phyloP scores from a whole-genome alignment of 148 eudicot species.

The Nyssa sinensis region DNA sequence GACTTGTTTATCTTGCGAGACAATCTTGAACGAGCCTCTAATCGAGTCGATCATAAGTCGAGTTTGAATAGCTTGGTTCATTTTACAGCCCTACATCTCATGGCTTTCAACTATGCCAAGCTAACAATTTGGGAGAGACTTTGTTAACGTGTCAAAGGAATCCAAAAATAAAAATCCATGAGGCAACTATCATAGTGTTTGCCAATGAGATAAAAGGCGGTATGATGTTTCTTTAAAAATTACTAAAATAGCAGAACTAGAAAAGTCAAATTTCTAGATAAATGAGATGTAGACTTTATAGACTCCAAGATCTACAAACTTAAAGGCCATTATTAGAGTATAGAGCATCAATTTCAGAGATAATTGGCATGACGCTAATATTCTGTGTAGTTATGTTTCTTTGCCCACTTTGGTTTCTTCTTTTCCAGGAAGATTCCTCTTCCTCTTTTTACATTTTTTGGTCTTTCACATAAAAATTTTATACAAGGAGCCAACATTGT shows the following conservation, averaged over 20 bases:
- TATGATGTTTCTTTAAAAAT: too few relatives aligned
- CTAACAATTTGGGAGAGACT: too few relatives aligned
- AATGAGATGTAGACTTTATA: neutral
- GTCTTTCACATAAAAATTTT: neutral
- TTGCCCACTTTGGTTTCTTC: neutral
- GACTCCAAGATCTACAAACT: neutral
- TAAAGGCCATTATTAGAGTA: neutral
- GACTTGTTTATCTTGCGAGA: too few relatives aligned
- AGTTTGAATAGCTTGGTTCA: too few relatives aligned
- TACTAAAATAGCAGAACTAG: neutral
- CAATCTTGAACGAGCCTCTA: too few relatives aligned
- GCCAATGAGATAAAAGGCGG: too few relatives aligned
- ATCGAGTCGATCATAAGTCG: too few relatives aligned
- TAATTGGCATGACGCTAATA: neutral
- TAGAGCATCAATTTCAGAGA: neutral
- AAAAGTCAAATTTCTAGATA: neutral
- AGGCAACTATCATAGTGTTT: too few relatives aligned
- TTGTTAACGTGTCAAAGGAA: too few relatives aligned
- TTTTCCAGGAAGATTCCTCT: neutral
- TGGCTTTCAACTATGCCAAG: too few relatives aligned
- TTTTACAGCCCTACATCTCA: too few relatives aligned
- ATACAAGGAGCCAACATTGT: neutral
- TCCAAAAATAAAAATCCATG: too few relatives aligned
- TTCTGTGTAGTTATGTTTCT: neutral
- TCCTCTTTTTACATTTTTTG: neutral